These are phyloP conservation scores for Saturnispora silvae DNA, from an alignment of 805 yeast species.

Conservation along the genomic window DNA sequence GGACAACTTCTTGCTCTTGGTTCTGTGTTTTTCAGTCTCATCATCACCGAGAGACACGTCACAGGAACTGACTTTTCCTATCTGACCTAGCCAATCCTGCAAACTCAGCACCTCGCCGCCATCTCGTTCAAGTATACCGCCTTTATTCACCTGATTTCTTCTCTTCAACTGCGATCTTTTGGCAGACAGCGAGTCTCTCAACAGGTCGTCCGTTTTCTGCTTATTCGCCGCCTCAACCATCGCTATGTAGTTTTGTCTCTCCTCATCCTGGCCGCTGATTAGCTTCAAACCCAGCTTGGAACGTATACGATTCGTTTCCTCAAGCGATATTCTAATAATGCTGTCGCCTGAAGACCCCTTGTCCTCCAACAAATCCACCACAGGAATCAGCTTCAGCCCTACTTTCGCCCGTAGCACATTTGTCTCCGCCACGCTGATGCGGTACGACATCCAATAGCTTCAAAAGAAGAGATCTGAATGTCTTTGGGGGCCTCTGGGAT, in stretches of 20 bases:
- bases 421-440: too few relatives aligned
- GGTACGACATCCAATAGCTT: too few relatives aligned
- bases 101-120: conserved; percentile 21
- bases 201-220: too few relatives aligned
- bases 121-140: conserved; percentile 20
- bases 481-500: too few relatives aligned
- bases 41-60: too few relatives aligned
- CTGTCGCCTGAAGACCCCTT: background rate
- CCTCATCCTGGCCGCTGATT: conserved; percentile 25
- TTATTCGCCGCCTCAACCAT: too few relatives aligned
- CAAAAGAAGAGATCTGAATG: too few relatives aligned
- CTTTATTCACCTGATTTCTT: conserved; percentile 16
- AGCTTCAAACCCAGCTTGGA: conserved; percentile 34
- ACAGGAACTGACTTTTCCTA: conserved; percentile 13
- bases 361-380: conserved; percentile 2
- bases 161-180: conserved; percentile 15
- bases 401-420: conserved; percentile 15
- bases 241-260: conserved; percentile 29
- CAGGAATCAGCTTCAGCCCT: conserved; percentile 13
- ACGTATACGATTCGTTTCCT: conserved; percentile 39
- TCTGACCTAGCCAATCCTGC: conserved; percentile 27
- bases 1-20: background rate
- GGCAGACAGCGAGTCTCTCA: too few relatives aligned
- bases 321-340: conserved; percentile 24
- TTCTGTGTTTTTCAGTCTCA: background rate